Base-by-base conservation (phyloP, 345 rosid species). In the Dipteronia dyeriana region DNA sequence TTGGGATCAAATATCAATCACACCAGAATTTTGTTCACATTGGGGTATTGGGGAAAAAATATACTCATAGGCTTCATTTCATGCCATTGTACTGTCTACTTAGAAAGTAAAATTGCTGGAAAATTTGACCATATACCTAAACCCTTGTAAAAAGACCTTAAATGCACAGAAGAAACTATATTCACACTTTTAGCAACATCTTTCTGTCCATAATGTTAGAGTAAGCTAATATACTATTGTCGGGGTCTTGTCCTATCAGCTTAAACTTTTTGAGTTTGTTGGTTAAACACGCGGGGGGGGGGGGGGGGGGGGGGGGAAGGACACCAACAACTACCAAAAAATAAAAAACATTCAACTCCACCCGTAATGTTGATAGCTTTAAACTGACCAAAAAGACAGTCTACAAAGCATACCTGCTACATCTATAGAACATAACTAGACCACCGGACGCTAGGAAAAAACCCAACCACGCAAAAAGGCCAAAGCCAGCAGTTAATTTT, bases 381-480 rank as follows among this genome's bases (percentile, higher is more conserved):
- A 20, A 31, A 45, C 41, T 60, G 73, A 53, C 68, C 22, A 75
- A 9, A 29, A 20, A 8, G 13, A 64, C 38, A 49, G 19, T 11
- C 70, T 13, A 5, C 16, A 57, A 19, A 74, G 60, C 64, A 79
- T 90, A 96, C 99, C 97, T 92, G 92, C 98, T 90, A 82, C 99
- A 96, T 79, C 95, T 87, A 83, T 94, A 92, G 82, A 96, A 84
- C 92, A 91, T 75, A 74, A 94, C 86, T 69, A 96, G 85, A 71
- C 98, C 98, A 56, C 85, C 83, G 64, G 86, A 86, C 68, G 98
- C 94, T 60, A 92, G 89, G 79, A 94, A 79, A 79, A 91, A 81
- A 34, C 98, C 98, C 67, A 80, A 79, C 97, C 98, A 96, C 57
- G 99, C 99, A 79, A 96, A 72, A 77, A 89, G 87, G 78, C 90